These are phyloP conservation scores for Tripterygium wilfordii DNA, from an alignment of 177 flowering plant species.

Conservation along the genomic window DNA sequence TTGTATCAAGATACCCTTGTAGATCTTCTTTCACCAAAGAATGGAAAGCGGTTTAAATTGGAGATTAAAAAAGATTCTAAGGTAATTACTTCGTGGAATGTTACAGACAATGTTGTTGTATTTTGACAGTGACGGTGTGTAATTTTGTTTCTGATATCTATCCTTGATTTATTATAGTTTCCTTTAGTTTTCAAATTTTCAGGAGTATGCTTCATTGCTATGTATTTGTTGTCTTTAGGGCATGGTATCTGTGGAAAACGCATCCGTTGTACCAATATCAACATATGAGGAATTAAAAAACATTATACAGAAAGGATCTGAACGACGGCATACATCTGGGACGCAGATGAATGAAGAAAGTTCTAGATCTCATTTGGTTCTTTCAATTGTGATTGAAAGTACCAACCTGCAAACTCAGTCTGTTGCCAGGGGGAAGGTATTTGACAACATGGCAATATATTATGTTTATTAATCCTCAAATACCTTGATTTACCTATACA, in stretches of 20 bases:
- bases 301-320: constrained; percentile 76
- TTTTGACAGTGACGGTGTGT: too few species aligned
- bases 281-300: constrained; percentile 62
- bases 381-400: constrained; percentile 86
- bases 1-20: constrained; percentile 91
- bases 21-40: constrained; percentile 80
- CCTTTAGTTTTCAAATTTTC: not conserved
- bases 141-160: too few species aligned
- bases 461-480: too few species aligned
- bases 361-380: constrained; percentile 90
- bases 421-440: constrained; percentile 94
- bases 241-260: constrained; percentile 92
- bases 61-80: constrained; percentile 94
- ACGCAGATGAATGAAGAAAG: constrained; percentile 98
- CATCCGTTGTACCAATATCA: constrained; percentile 57
- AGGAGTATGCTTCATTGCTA: not conserved
- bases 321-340: constrained; percentile 81
- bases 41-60: constrained; percentile 59
- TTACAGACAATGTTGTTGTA: too few species aligned
- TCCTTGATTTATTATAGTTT: too few species aligned
- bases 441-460: too few species aligned
- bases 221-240: constrained; percentile 45
- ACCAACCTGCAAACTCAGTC: constrained; percentile 93
- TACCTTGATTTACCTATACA: too few species aligned
- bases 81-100: constrained; percentile 54